Percentiles rank a stretch among this genome's conserved stretches.
Conservation (phyloP, 768 basidiomycete species). For the Pleurotus djamor region DNA sequence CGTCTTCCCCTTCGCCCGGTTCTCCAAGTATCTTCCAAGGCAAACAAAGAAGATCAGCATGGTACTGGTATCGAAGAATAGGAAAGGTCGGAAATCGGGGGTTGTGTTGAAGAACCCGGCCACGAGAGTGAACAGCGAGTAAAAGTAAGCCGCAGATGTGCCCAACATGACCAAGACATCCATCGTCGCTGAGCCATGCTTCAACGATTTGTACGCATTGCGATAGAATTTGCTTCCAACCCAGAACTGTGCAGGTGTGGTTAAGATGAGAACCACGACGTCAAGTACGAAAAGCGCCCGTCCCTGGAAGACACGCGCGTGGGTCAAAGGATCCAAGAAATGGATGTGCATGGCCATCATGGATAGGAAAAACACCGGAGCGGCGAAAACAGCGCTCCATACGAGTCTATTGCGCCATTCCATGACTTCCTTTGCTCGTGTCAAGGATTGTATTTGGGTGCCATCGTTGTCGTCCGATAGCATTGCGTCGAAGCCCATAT, state of each 20-base stretch:
- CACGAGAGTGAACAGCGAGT: slow-evolving; percentile 75
- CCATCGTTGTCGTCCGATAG: slow-evolving; percentile 77
- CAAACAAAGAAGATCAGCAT: slow-evolving; percentile 99
- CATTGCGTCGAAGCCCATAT: slow-evolving; percentile 90
- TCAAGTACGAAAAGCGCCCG: slow-evolving; percentile 72
- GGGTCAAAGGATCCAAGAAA: slow-evolving; percentile 52
- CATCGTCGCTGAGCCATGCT: slow-evolving; percentile 92
- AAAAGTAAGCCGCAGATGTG: slow-evolving; percentile 91
- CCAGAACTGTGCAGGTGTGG: slow-evolving; percentile 93
- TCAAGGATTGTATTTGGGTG: slow-evolving; percentile 83
- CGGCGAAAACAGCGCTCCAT: slow-evolving; percentile 72
- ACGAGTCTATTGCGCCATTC: slow-evolving; percentile 84
- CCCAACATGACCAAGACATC: slow-evolving; percentile 96
- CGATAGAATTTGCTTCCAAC: slow-evolving; percentile 85
- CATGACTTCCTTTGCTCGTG: slow-evolving; percentile 86
- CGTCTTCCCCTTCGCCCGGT: slow-evolving; percentile 95
- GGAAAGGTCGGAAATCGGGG: slow-evolving; percentile 71
- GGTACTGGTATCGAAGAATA: slow-evolving; percentile 98
- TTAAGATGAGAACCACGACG: slow-evolving; percentile 68
- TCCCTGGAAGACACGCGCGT: slow-evolving; percentile 52
- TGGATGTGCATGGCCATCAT: slow-evolving; percentile 80
- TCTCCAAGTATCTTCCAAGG: slow-evolving; percentile 93
- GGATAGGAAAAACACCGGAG: slow-evolving; percentile 91
- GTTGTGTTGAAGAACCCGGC: slow-evolving; percentile 62
- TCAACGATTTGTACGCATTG: slow-evolving; percentile 88